Percentiles rank a stretch among this genome's conserved stretches.
Evolutionary conservation across 306 rosid species (phyloP).

Genomic region (Delonix regia): DNA sequence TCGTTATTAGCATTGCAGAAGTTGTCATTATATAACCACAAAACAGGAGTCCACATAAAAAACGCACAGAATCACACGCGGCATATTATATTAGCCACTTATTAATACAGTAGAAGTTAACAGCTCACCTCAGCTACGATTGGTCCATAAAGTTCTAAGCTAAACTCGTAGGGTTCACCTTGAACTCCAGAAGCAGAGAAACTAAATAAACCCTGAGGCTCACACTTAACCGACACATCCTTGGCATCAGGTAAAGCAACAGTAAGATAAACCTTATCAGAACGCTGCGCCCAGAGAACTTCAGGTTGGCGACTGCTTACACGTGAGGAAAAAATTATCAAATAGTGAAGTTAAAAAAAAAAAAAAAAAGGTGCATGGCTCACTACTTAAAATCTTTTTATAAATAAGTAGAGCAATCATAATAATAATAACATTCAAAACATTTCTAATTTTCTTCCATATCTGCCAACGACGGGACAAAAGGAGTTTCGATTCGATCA

Average conservation of each 20-base stretch:
- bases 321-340: slow-evolving; percentile 5
- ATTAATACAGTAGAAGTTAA: background rate
- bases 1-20: background rate
- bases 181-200: slow-evolving; percentile 79
- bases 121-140: slow-evolving; percentile 65
- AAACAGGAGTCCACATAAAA: background rate
- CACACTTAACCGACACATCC: slow-evolving; percentile 72
- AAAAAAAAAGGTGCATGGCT: background rate
- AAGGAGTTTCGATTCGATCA: background rate
- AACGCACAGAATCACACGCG: background rate
- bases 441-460: background rate
- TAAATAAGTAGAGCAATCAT: background rate
- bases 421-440: background rate
- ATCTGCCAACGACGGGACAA: background rate
- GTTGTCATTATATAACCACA: background rate
- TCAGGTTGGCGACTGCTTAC: slow-evolving; percentile 83
- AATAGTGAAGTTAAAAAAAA: background rate
- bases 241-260: slow-evolving; percentile 87
- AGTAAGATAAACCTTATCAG: slow-evolving; percentile 80
- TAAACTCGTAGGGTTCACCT: slow-evolving; percentile 65
- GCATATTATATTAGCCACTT: background rate
- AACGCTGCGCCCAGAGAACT: slow-evolving; percentile 96
- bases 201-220: slow-evolving; percentile 73
- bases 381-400: background rate
- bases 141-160: slow-evolving; percentile 67